phyloP scores from a whole-genome alignment of 73 alveolate genomes.

The Paramecium sonneborni region DNA sequence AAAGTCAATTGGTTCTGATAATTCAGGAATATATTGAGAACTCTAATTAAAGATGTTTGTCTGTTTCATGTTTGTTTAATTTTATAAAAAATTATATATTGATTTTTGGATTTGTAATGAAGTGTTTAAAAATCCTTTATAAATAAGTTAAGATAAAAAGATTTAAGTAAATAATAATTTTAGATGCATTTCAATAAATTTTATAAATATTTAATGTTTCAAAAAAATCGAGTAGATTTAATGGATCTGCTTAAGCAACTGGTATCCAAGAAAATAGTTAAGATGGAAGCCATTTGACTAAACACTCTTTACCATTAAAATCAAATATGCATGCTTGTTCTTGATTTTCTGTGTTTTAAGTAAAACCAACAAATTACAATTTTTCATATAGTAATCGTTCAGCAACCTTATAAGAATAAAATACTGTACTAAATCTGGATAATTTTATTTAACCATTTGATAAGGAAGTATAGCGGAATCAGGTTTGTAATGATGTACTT shows the following conservation, averaged over 20 bases:
- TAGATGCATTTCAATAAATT: not conserved
- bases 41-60: not conserved
- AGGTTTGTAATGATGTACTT: not conserved
- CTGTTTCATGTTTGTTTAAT: not conserved
- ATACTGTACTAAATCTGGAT: not conserved
- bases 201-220: not conserved
- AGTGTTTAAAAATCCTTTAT: not conserved
- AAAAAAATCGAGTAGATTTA: not conserved
- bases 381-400: not conserved
- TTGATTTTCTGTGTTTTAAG: not conserved
- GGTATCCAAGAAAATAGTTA: not conserved
- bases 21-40: not conserved
- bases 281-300: conserved; percentile 10
- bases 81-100: not conserved
- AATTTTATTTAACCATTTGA: not conserved
- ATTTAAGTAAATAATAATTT: not conserved
- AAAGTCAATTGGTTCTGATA: not conserved
- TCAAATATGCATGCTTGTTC: not conserved
- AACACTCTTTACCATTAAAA: not conserved
- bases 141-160: not conserved
- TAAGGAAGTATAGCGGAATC: not conserved
- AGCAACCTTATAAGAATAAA: not conserved
- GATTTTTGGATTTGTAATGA: not conserved
- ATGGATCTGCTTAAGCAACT: not conserved
- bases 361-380: not conserved